Conservation (phyloP, 257 asterid genomes). For the Primulina huaijiensis region DNA sequence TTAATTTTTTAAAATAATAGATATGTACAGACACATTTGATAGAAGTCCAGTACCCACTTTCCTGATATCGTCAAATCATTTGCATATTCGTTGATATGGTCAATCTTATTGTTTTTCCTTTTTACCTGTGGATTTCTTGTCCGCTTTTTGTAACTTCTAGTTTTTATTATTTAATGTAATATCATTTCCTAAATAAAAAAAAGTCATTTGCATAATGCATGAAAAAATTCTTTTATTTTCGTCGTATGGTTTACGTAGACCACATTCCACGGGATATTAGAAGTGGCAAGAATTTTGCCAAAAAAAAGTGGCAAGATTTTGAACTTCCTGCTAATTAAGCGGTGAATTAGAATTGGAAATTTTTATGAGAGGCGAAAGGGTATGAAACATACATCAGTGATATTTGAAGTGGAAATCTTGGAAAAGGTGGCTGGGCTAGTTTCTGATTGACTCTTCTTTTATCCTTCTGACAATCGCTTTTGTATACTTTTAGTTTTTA, state of each 20-base stretch:
- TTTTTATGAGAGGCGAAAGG: neutral
- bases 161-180: too few species aligned
- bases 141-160: too few species aligned
- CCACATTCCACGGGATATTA: neutral
- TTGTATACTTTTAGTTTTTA: constrained; percentile 1
- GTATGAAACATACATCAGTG: neutral
- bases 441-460: constrained; percentile 2
- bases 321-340: constrained; percentile 8
- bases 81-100: neutral
- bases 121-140: too few species aligned
- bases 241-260: constrained; percentile 6
- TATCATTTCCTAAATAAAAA: too few species aligned
- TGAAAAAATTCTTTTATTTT: constrained; percentile 1
- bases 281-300: neutral
- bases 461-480: constrained; percentile 6
- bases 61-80: neutral
- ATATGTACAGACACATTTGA: too few species aligned
- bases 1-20: neutral
- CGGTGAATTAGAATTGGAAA: constrained; percentile 3
- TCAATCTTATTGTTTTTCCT: too few species aligned
- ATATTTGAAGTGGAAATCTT: constrained; percentile 9
- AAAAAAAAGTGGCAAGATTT: neutral
- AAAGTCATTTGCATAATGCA: neutral
- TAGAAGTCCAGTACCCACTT: neutral
- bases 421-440: neutral